Evolutionary conservation across 208 protist genomes (phyloP).

Genomic region (Acanthamoeba healyi): DNA sequence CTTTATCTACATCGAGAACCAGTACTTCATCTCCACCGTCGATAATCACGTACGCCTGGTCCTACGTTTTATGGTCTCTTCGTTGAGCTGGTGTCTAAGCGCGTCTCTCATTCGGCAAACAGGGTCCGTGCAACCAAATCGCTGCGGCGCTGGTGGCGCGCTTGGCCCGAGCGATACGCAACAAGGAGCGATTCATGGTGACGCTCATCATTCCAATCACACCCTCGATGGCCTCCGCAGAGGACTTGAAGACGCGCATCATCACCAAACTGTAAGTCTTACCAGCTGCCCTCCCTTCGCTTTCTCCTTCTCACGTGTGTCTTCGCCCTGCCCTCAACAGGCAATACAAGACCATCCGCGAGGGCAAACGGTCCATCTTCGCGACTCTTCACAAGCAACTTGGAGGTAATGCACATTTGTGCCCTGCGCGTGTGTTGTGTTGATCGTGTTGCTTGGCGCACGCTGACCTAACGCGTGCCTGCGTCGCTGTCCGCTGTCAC

Average conservation of each 20-base stretch:
- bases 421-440: too few relatives aligned
- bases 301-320: neutral
- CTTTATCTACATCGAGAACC: conserved; percentile 88
- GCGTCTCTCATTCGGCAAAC: neutral
- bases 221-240: conserved; percentile 42
- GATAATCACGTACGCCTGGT: conserved; percentile 2
- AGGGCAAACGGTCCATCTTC: conserved; percentile 60
- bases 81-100: too few relatives aligned
- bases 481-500: too few relatives aligned
- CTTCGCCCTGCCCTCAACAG: neutral
- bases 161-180: conserved; percentile 56
- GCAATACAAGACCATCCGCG: conserved; percentile 69
- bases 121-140: neutral
- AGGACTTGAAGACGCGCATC: conserved; percentile 56
- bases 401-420: too few relatives aligned
- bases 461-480: neutral
- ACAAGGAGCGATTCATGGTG: conserved; percentile 75
- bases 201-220: conserved; percentile 78
- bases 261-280: conserved; percentile 70
- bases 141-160: conserved; percentile 77
- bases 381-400: neutral
- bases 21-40: conserved; percentile 80
- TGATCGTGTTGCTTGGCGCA: too few relatives aligned
- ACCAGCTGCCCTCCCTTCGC: neutral
- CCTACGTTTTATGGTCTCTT: neutral